Evolutionary conservation across 495 filamentous ascomycete genomes (phyloP), one percentile per base, ranked within the genome.

Genomic region (Hyaloscypha variabilis): DNA sequence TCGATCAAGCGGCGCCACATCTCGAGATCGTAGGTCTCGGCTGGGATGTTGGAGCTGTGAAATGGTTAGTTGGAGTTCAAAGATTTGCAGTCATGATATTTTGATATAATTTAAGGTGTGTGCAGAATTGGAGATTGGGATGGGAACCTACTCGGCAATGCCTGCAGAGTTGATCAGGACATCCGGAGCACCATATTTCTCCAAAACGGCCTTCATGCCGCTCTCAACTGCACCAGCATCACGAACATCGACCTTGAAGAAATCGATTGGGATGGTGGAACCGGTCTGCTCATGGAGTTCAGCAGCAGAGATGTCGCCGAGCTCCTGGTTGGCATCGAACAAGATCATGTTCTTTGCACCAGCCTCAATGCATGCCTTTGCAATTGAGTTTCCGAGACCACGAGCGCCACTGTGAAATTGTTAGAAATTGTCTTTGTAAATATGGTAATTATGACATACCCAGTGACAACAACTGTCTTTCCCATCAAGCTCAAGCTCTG

Each of bases 121-220:
- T 1, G 21, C 6, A 8, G 53, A 1, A 29, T 4, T 36, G 56
- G 39, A 21, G 14, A 17, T 17, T 51, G 6, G 23, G 30, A 36
- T 19, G 13, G 51, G 14, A 49, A 77, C 83, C 76, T 79, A 72
- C 70, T 93, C 90, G 67, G 92, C 91, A 63, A 96, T 92, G 69
- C 93, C 92, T 31, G 92, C 93, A 60, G 90, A 90, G 77, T 91
- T 93, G 77, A 96, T 83, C 19, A 93, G 78, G 25, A 94, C 88
- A 62, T 93, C 86, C 21, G 92, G 79, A 6, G 83, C 77, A 58
- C 85, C 90, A 64, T 88, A 86, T 62, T 85, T 80, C 42, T 81
- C 75, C n/a, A 85, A 78, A 23, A 87, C 78, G 36, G 83, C 76
- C 62, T 84, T 77, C 60, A 90, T 87, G 51, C 90, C 80, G 29